Evolutionary conservation across 345 rosid genomes (phyloP).

Genomic region (Syzygium aqueum): DNA sequence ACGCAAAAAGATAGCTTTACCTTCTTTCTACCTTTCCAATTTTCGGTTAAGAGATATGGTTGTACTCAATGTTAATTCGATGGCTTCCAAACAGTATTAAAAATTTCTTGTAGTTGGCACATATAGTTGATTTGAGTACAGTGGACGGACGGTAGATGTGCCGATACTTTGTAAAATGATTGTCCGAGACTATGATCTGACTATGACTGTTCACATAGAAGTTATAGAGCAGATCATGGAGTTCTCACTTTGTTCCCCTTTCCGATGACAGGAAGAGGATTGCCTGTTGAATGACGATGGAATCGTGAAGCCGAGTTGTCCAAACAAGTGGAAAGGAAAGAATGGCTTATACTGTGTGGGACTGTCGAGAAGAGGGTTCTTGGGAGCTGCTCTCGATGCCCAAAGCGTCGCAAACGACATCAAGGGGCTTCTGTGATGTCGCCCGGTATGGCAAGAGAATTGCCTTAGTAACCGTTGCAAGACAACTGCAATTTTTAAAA

Average conservation of each 20-base stretch:
- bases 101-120: background rate
- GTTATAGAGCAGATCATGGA: background rate
- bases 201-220: fast-evolving
- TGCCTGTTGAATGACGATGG: slow-evolving; percentile 34
- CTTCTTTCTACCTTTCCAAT: too few species aligned
- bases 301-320: slow-evolving; percentile 20
- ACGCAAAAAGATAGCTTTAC: too few species aligned
- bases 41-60: too few species aligned
- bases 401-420: slow-evolving; percentile 28
- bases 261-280: slow-evolving; percentile 22
- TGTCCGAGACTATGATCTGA: background rate
- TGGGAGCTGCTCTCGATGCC: slow-evolving; percentile 27
- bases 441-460: background rate
- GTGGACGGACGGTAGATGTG: background rate
- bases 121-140: background rate
- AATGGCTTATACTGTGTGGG: slow-evolving; percentile 41
- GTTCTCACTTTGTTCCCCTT: background rate
- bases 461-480: background rate
- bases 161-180: background rate
- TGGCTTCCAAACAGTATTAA: background rate
- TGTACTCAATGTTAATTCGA: too few species aligned
- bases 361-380: slow-evolving; percentile 32
- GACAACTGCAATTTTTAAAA: too few species aligned
- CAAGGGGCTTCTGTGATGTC: background rate
- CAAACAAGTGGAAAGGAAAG: slow-evolving; percentile 43